Base-by-base conservation (phyloP, 2,329 filamentous ascomycete species). In the Fulvia fulva region DNA sequence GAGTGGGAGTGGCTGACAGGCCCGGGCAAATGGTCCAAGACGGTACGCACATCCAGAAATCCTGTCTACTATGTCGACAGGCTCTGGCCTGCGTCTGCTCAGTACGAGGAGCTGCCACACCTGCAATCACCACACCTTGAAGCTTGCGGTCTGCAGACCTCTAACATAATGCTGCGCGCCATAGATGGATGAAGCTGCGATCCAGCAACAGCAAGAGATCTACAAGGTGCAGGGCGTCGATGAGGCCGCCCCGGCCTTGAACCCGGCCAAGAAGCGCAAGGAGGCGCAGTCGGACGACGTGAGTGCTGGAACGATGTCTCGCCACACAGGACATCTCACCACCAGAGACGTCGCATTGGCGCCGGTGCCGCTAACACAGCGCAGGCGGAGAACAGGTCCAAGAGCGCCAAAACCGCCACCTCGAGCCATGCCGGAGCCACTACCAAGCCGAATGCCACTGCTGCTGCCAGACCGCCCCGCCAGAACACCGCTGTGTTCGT, bases 401-500 rank as follows among this genome's bases (percentile, higher is more conserved):
- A 55, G 28, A 57, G 60, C 37, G 53, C 57, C 52, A 60, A 60
- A 23, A 51, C 25, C 25, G 51, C 14, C 37, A 19, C 37, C 37
- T 41, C 37, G 37, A 41, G 37, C 37, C 37, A 43, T 51, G 55
- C 58, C 43, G 47, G 41, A 30, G 45, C 55, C 52, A 37, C 14
- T 22, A 49, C 56, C 25, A 37, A 43, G 22, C 55, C 56, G 32
- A 37, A 23, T 51, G 49, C 51, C 44, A 45, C 41, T 45, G 28
- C 58, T 30, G 37, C 44, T 49, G 65, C 64, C 44, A 69, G 65
- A 44, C 57, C 64, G 58, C 67, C 69, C 12, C 66, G 79, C 60
- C 81, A 92, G 67, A 97, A 97, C 73, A 96, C 90, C 5, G 93
- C 93, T 44, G 84, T 99, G 63, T 99, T 93, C 77, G 89, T 97